These are phyloP conservation scores for Xylariomycetidae sp. DNA, from an alignment of 2,329 filamentous ascomycete species.

Conservation along the genomic window DNA sequence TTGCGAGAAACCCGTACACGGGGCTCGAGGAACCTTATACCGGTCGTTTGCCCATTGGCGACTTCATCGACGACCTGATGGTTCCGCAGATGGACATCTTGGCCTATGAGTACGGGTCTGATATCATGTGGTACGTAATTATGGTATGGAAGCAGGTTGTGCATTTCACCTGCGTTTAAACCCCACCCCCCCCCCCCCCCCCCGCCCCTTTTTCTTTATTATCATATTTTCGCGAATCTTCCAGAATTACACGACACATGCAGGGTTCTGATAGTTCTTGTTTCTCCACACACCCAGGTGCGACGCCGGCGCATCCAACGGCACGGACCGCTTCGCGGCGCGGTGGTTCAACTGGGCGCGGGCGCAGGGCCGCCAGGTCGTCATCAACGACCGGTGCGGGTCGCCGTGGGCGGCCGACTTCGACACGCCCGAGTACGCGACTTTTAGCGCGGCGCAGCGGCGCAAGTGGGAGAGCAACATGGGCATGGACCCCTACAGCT, in stretches of 20 bases:
- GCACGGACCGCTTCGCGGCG: slow-evolving; percentile 32
- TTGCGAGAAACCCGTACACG: slow-evolving; percentile 36
- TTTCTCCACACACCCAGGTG: too few relatives aligned
- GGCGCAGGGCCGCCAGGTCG: slow-evolving; percentile 38
- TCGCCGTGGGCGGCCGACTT: slow-evolving; percentile 40
- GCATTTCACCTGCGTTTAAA: too few relatives aligned
- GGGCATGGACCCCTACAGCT: slow-evolving; percentile 53
- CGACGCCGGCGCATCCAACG: slow-evolving; percentile 35
- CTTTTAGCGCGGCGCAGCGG: slow-evolving; percentile 40
- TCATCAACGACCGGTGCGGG: slow-evolving; percentile 51
- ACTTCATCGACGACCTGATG: slow-evolving; percentile 36
- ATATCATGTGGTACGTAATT: slow-evolving; percentile 45
- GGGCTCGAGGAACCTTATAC: slow-evolving; percentile 33
- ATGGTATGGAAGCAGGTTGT: too few relatives aligned
- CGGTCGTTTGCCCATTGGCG: slow-evolving; percentile 28
- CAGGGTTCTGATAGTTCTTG: too few relatives aligned
- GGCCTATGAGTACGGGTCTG: slow-evolving; percentile 35
- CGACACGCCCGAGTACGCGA: slow-evolving; percentile 52
- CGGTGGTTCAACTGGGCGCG: slow-evolving; percentile 35
- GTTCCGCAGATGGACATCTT: slow-evolving; percentile 38
- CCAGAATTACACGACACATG: too few relatives aligned
- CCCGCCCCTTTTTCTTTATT: too few relatives aligned
- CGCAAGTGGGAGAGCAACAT: slow-evolving; percentile 55
- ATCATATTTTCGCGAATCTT: too few relatives aligned
- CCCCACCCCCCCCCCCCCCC: too few relatives aligned